These are phyloP conservation scores for Umbelopsis sp. DNA, from an alignment of 371 early-diverging fungal species.

Conservation along the genomic window DNA sequence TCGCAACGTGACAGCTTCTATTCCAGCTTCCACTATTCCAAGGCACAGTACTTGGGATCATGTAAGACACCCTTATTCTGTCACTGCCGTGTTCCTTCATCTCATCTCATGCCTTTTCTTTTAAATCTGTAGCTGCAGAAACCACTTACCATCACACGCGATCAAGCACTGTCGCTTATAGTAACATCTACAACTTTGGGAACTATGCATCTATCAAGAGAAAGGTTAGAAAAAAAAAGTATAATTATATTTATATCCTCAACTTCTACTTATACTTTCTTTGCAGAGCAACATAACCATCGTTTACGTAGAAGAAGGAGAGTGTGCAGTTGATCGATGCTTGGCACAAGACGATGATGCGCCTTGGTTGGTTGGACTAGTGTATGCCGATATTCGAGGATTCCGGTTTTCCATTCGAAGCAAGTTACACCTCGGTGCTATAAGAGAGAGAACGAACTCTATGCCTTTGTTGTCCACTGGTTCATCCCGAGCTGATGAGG, in stretches of 20 bases:
- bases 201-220: conserved; percentile 2
- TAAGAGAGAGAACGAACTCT: background rate
- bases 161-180: background rate
- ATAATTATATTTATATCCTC: background rate
- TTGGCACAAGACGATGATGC: conserved; percentile 6
- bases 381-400: conserved; percentile 42
- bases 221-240: background rate
- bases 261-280: background rate
- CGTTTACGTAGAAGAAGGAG: conserved; percentile 48
- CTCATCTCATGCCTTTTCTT: background rate
- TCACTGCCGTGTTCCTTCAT: too few relatives aligned
- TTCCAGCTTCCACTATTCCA: conserved; percentile 8
- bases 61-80: background rate
- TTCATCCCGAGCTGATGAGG: background rate
- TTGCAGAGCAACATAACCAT: conserved; percentile 48
- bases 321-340: conserved; percentile 1
- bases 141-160: conserved; percentile 9
- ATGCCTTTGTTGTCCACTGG: background rate
- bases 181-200: conserved; percentile 8
- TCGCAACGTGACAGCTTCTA: conserved; percentile 14
- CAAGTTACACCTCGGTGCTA: conserved; percentile 11
- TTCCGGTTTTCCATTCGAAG: conserved; percentile 39
- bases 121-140: conserved; percentile 20
- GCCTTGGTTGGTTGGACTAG: conserved; percentile 48
- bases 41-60: background rate